A percentile compares a stretch with the other conserved stretches of the same genome.
These are phyloP conservation scores for Peronospora belbahrii DNA, from an alignment of 352 stramenopile species.

Conservation along the genomic window DNA sequence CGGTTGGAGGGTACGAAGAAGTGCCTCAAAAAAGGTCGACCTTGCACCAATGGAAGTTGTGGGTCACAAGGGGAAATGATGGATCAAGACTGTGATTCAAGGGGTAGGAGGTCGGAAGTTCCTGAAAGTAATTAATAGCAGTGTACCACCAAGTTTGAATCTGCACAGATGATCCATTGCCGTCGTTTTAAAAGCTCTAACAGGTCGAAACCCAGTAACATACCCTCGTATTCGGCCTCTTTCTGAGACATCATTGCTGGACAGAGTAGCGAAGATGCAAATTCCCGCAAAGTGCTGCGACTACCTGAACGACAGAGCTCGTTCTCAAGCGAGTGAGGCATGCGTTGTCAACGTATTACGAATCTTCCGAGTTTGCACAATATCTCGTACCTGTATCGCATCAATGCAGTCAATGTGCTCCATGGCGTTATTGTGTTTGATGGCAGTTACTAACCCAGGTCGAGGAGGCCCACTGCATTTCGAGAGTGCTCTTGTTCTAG, in stretches of 20 bases:
- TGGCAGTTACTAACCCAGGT: conserved; percentile 40
- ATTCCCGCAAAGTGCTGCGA: conserved; percentile 56
- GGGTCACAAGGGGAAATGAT: no score
- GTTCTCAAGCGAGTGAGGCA: conserved; percentile 47
- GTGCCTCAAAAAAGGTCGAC: no score
- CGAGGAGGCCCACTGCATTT: conserved; percentile 49
- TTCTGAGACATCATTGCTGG: conserved; percentile 55
- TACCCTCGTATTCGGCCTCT: no score
- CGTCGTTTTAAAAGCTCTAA: no score
- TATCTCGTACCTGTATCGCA: conserved; percentile 45
- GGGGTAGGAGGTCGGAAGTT: no score
- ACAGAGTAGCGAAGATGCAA: conserved; percentile 44
- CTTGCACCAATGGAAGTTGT: no score
- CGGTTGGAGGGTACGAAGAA: no score
- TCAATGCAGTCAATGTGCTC: conserved; percentile 51
- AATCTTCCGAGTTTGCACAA: conserved; percentile 54
- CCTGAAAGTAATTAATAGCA: no score
- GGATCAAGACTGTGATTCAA: no score
- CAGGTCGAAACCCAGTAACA: no score
- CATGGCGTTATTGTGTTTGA: conserved; percentile 49
- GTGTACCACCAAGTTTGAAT: no score
- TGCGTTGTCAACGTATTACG: conserved; percentile 58
- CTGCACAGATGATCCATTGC: no score
- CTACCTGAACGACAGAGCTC: conserved; percentile 61
- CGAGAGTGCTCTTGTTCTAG: conserved; percentile 54